These are phyloP conservation scores for Trichothecium roseum DNA, from an alignment of 2,329 filamentous ascomycete genomes.

Conservation along the genomic window DNA sequence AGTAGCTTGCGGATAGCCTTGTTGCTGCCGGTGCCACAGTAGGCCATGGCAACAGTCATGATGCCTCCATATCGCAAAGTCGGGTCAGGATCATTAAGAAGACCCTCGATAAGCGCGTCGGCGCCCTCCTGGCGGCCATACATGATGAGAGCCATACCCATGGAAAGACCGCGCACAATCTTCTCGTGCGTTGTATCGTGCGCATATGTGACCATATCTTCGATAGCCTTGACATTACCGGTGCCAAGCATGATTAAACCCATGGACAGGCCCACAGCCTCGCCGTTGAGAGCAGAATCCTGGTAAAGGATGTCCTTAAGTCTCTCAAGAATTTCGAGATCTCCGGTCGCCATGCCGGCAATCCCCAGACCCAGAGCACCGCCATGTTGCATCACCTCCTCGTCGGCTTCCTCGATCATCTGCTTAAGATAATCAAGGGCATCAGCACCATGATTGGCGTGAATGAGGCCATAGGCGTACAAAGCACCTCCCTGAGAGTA, in stretches of 20 bases:
- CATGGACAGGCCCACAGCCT: constrained; percentile 93
- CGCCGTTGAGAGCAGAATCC: constrained; percentile 92
- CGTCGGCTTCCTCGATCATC: constrained; percentile 65
- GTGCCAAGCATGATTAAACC: constrained; percentile 97
- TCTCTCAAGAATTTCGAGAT: constrained; percentile 82
- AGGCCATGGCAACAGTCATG: constrained; percentile 95
- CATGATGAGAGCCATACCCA: constrained; percentile 98
- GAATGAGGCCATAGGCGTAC: constrained; percentile 91
- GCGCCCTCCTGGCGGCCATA: constrained; percentile 91
- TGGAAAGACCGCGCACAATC: constrained; percentile 87
- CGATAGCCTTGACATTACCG: constrained; percentile 85
- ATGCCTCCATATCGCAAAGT: constrained; percentile 94
- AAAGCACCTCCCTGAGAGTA: constrained; percentile 95
- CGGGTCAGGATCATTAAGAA: constrained; percentile 87
- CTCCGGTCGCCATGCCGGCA: constrained; percentile 93
- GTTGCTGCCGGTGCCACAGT: constrained; percentile 96
- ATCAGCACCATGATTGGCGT: constrained; percentile 91
- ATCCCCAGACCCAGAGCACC: constrained; percentile 92
- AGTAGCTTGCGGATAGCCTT: constrained; percentile 94
- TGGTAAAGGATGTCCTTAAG: constrained; percentile 82
- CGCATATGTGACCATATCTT: constrained; percentile 96
- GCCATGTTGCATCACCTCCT: constrained; percentile 95
- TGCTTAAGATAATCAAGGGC: constrained; percentile 71
- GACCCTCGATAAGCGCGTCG: constrained; percentile 86
- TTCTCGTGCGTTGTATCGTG: constrained; percentile 99